These are phyloP conservation scores for Spizellomyces sp. DNA, from an alignment of 192 early-diverging fungal species.

Conservation along the genomic window DNA sequence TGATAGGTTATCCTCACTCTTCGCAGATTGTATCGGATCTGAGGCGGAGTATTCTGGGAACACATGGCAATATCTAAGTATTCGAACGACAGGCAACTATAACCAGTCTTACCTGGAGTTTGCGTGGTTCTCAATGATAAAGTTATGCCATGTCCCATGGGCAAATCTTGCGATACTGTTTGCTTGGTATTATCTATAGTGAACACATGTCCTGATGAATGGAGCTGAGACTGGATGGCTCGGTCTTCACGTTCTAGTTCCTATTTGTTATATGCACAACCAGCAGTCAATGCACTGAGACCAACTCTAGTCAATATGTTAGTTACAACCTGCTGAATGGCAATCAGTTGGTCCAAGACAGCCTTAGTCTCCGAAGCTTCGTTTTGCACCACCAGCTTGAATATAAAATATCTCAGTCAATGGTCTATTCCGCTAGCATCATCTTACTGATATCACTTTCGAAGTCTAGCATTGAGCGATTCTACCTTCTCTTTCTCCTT, in stretches of 20 bases:
- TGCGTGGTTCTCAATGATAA: neutral
- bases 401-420: no score
- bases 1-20: no score
- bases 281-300: neutral
- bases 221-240: constrained; percentile 23
- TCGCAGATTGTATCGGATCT: no score
- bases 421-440: neutral
- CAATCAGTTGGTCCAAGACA: constrained; percentile 19
- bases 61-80: neutral
- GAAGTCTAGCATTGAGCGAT: neutral
- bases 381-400: no score
- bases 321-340: constrained; percentile 25
- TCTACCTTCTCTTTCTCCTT: neutral
- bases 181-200: neutral
- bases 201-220: neutral
- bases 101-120: neutral
- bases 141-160: neutral
- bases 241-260: constrained; percentile 24
- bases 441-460: neutral
- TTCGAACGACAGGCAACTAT: neutral
- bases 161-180: neutral
- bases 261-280: neutral
- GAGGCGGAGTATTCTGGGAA: neutral
- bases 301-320: neutral
- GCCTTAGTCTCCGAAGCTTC: constrained; percentile 4